A percentile compares a stretch with the other conserved stretches of the same genome.
Conservation (phyloP, 768 basidiomycete genomes). For the Pleurotus platypus region DNA sequence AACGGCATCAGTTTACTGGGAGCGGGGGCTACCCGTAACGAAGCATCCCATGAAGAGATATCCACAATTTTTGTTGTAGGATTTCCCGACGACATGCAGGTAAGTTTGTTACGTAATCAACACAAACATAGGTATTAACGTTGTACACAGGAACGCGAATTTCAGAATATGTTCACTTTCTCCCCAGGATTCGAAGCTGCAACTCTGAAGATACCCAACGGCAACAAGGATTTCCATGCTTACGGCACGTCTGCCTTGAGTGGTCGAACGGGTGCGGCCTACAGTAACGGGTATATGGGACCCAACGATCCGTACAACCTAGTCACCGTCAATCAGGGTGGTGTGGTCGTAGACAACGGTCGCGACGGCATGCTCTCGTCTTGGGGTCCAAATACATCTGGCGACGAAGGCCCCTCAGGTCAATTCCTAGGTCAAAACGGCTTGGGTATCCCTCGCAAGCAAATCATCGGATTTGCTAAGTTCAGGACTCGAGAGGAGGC, state of each 20-base stretch:
- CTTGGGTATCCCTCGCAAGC: conserved; percentile 72
- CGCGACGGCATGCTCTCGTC: conserved; percentile 70
- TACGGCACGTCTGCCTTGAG: conserved; percentile 44
- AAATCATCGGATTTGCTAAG: conserved; percentile 98
- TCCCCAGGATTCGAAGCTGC: conserved; percentile 95
- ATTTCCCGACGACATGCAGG: conserved; percentile 99
- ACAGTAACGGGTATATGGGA: conserved; percentile 39
- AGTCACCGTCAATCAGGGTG: conserved; percentile 79
- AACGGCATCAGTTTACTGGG: conserved; percentile 10
- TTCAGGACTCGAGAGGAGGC: conserved; percentile 89
- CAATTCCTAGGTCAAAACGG: conserved; percentile 25
- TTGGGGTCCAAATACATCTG: conserved; percentile 47
- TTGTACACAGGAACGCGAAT: conserved; percentile 84
- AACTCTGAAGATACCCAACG: conserved; percentile 92
- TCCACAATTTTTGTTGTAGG: conserved; percentile 98
- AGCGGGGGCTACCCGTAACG: conserved; percentile 20
- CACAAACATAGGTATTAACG: conserved; percentile 12
- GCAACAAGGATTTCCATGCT: conserved; percentile 70
- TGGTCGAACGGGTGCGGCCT: conserved; percentile 18
- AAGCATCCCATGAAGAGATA: conserved; percentile 72
- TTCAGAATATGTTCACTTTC: conserved; percentile 99
- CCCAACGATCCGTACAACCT: conserved; percentile 82
- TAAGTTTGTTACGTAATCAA: conserved; percentile 29
- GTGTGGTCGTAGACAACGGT: conserved; percentile 75
- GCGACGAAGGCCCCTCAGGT: conserved; percentile 22